phyloP scores from a whole-genome alignment of 345 rosid genomes.

The Salix suchowensis region DNA sequence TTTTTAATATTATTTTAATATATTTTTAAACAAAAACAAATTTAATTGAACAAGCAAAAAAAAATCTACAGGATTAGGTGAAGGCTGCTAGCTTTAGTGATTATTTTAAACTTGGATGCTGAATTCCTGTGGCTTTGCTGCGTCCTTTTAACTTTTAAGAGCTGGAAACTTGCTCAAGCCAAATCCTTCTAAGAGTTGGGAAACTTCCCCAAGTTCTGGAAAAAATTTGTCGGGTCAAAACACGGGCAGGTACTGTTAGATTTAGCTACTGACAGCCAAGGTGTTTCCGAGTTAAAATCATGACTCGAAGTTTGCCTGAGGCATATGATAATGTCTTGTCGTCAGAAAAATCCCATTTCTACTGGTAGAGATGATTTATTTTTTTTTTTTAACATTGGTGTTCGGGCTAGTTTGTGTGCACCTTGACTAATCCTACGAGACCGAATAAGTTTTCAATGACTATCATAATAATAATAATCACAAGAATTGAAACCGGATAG shows the following conservation, averaged over 20 bases:
- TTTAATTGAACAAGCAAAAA: too few species aligned
- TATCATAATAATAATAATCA: too few species aligned
- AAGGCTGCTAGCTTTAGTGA: not conserved
- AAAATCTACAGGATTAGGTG: not conserved
- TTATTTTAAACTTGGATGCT: not conserved
- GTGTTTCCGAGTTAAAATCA: not conserved
- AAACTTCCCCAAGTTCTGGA: too few species aligned
- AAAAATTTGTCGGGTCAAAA: too few species aligned
- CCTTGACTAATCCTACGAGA: too few species aligned
- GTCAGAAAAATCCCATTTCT: not conserved
- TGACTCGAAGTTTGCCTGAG: not conserved
- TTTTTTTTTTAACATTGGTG: too few species aligned
- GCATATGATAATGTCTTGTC: not conserved
- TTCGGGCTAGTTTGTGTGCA: too few species aligned
- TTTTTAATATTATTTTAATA: too few species aligned
- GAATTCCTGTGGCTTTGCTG: not conserved
- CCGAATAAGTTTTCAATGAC: too few species aligned
- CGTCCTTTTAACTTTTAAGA: not conserved
- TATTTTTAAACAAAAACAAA: too few species aligned
- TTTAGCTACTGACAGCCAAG: not conserved
- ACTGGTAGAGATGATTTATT: not conserved
- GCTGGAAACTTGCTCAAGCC: not conserved
- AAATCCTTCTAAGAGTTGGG: too few species aligned
- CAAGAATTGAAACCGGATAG: too few species aligned
- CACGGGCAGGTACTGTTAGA: not conserved